Evolutionary conservation across 1,284 basidiomycete species (phyloP).

Genomic region (Cryptococcus floricola): DNA sequence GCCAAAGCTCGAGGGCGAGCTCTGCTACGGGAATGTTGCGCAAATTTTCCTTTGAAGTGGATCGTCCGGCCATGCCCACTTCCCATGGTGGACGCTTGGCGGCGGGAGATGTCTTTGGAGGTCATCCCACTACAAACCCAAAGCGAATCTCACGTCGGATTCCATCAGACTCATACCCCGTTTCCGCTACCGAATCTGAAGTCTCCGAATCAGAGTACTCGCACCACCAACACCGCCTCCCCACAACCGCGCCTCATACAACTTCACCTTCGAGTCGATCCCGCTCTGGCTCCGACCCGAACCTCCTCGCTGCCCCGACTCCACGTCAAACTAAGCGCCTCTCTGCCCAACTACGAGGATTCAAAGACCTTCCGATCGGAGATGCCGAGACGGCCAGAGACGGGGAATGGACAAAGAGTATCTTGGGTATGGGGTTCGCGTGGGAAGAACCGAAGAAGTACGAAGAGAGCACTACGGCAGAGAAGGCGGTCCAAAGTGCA

Average conservation of each 20-base stretch:
- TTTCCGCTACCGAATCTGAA: constrained; percentile 4
- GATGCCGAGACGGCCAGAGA: constrained; percentile 9
- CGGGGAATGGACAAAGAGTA: constrained; percentile 31
- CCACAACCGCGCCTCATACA: not conserved
- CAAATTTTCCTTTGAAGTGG: constrained; percentile 14
- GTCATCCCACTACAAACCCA: not conserved
- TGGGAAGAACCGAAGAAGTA: too few relatives aligned
- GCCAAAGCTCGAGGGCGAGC: not conserved
- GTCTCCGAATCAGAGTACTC: not conserved
- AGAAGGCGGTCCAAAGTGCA: too few relatives aligned
- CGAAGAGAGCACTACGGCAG: too few relatives aligned
- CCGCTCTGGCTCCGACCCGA: not conserved
- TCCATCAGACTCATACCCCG: constrained; percentile 7
- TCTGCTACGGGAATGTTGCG: not conserved
- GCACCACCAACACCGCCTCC: too few relatives aligned
- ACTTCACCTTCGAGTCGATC: not conserved
- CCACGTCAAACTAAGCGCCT: constrained; percentile 18
- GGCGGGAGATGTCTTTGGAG: not conserved
- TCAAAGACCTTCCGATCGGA: constrained; percentile 23
- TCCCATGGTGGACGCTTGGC: not conserved
- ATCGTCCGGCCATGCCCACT: not conserved
- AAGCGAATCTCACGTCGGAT: not conserved
- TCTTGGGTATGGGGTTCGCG: constrained; percentile 16
- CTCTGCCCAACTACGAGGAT: constrained; percentile 36
- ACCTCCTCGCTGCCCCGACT: not conserved